Evolutionary conservation across 2,329 filamentous ascomycete species (phyloP), one percentile per base, ranked within the genome.

Genomic region (Immersiporthe knoxdaviesiana): DNA sequence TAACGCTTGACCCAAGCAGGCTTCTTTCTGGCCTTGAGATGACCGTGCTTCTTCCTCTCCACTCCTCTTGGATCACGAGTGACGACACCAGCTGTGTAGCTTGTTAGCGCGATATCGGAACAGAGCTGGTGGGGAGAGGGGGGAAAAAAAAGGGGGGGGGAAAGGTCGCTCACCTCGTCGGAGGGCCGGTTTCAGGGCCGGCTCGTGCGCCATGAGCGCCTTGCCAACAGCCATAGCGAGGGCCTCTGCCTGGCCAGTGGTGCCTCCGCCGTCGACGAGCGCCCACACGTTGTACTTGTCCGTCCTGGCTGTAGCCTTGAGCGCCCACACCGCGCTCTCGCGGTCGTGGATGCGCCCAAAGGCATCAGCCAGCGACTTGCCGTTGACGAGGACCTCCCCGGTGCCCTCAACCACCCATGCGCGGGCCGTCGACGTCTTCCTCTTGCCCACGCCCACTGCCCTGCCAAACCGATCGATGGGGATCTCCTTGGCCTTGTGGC

Each of bases 241-340:
- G 44, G 96, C 94, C 81, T 99, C 96, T 10, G 96, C 95, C 81
- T 99, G 97, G 2, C 96, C 96, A 63, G 96, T 99, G 62, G 92
- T 91, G 75, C 96, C 96, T 73, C 96, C 96, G 68, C 96, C 96
- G 70, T 87, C 85, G 3, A 94, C 92, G 63, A 92, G 81, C 66
- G 91, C 94, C 90, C 93, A 99, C 3, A 97, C 89, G 77, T 99
- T 99, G 84, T 99, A 99, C 81, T 97, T 98, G 84, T 97, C 94
- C 73, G 97, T 81, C 72, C 96, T 86, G 58, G 91, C 85, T 32
- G 94, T 97, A 63, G 89, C 87, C 76, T 94, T 93, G 76, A 99
- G 81, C 10, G 95, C 90, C 95, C 95, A 99, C 4, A 97, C 83
- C 2, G 93, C 95, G 77, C 93, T 97, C 83, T 98, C 96, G 58